Evolutionary conservation across 1,139 yeast genomes (phyloP).

Genomic region (Scheffersomyces cryptocercus): DNA sequence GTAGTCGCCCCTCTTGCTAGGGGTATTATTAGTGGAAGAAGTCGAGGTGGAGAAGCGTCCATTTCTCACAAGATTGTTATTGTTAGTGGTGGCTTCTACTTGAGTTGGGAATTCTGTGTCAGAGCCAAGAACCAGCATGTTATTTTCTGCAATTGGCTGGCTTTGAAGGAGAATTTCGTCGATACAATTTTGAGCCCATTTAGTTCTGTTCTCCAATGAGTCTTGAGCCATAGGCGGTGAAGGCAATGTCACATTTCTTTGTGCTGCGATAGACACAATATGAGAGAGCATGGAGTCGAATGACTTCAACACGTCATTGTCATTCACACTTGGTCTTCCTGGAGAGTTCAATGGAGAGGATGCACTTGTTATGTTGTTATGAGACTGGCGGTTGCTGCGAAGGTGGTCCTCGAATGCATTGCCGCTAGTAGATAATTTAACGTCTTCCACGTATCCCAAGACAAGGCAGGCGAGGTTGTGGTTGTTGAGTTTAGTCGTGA

Average conservation of each 20-base stretch:
- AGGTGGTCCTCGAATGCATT: constrained; percentile 3
- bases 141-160: not conserved
- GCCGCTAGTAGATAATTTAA: constrained; percentile 24
- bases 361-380: not conserved
- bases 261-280: constrained; percentile 56
- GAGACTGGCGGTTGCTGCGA: not conserved
- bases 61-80: not conserved
- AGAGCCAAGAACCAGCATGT: too few relatives aligned
- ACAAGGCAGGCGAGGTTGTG: constrained; percentile 48
- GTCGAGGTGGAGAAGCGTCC: too few relatives aligned
- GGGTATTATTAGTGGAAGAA: not conserved
- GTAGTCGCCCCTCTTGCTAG: constrained; percentile 2
- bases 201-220: constrained; percentile 32
- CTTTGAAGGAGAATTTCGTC: constrained; percentile 16
- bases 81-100: not conserved
- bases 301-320: constrained; percentile 12
- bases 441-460: constrained; percentile 49
- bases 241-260: constrained; percentile 50
- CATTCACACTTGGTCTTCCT: not conserved
- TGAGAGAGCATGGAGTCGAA: constrained; percentile 54
- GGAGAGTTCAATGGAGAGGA: not conserved
- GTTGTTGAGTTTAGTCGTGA: constrained; percentile 31
- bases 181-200: constrained; percentile 59
- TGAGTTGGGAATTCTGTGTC: not conserved
- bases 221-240: constrained; percentile 36